Base-by-base conservation (phyloP, 805 yeast genomes). In the Tetrapisispora nanseiensis region DNA sequence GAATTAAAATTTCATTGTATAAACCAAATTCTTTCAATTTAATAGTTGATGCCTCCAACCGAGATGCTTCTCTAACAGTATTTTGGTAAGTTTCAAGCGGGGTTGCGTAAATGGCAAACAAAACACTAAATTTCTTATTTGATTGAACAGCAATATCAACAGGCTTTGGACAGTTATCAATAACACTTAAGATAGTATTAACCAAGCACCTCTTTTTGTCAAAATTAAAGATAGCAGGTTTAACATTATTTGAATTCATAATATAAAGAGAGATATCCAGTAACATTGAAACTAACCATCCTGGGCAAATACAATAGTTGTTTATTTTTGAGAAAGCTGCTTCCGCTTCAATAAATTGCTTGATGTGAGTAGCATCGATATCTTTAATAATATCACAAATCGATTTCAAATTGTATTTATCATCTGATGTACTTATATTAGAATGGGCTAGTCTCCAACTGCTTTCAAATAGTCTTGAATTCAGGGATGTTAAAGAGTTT, bases 281-380 rank as follows among this genome's bases (percentile, higher is more conserved):
- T 48, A 90, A 65, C 46, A 94, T 77, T 51, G 83, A 90, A 20
- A 82, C 68, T 39, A 86, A 69, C 97, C 97, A 90, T 10, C 97
- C 97, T 45, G 86, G 76, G 55, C 96, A 89, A 2, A 95, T 92
- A 6, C 86, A 75, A 39, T 85, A 64, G 71, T 41, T 70, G 69
- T 44, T 59, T 47, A 47, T 46, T n/a, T 51, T 61, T 4, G 19
- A 3, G 6, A 22, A 13, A 4, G 27, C 2, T 11, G 15, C 18
- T 8, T 37, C 39, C 4, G 57, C 44, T 41, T 61, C 46, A 57
- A 51, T 36, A 67, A 55, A 37, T 51, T 61, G 13, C 52, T 47
- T 46, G 56, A 61, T 32, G 37, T 52, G 57, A 16, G 24, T 36
- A 21, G 43, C 47, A 19, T 50, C 57, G 4, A 51, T 51, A 2